Evolutionary conservation across 2,329 filamentous ascomycete genomes (phyloP).

Genomic region (Furcasterigmium sp.): DNA sequence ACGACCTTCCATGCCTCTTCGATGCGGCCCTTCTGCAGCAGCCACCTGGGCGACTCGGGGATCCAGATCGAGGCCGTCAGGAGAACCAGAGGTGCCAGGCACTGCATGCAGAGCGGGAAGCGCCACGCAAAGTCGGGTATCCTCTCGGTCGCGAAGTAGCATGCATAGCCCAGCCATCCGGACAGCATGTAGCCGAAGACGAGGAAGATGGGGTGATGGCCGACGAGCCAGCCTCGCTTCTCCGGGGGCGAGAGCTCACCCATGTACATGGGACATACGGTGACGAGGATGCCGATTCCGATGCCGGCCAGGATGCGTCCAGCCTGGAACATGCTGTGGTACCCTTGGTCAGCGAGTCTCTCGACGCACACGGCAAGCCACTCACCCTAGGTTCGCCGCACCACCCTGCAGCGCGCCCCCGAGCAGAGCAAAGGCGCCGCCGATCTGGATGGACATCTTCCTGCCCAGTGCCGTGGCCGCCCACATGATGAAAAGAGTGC

Average conservation of each 20-base stretch:
- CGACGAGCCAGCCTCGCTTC: conserved; percentile 36
- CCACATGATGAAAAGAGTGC: conserved; percentile 44
- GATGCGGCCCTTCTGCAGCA: conserved; percentile 36
- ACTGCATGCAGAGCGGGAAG: conserved; percentile 36
- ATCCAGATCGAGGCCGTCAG: conserved; percentile 33
- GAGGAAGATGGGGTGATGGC: conserved; percentile 38
- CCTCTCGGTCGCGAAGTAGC: conserved; percentile 34
- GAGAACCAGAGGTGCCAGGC: conserved; percentile 30
- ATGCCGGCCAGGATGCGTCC: conserved; percentile 35
- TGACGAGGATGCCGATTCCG: conserved; percentile 34
- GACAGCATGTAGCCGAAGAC: conserved; percentile 41
- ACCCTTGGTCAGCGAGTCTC: no score
- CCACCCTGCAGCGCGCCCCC: conserved; percentile 41
- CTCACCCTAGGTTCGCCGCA: conserved; percentile 34
- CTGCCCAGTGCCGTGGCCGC: conserved; percentile 36
- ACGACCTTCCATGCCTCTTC: conserved; percentile 40
- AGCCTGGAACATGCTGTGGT: conserved; percentile 30
- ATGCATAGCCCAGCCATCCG: conserved; percentile 37
- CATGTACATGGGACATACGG: conserved; percentile 38
- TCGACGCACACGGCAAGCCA: no score
- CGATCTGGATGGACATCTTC: conserved; percentile 39
- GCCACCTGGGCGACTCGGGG: conserved; percentile 42
- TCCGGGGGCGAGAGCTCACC: conserved; percentile 33
- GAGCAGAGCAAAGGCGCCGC: conserved; percentile 34
- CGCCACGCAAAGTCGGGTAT: conserved; percentile 37